Evolutionary conservation across 495 filamentous ascomycete genomes (phyloP), one percentile per base, ranked within the genome.

Genomic region (Cercophora sp.): DNA sequence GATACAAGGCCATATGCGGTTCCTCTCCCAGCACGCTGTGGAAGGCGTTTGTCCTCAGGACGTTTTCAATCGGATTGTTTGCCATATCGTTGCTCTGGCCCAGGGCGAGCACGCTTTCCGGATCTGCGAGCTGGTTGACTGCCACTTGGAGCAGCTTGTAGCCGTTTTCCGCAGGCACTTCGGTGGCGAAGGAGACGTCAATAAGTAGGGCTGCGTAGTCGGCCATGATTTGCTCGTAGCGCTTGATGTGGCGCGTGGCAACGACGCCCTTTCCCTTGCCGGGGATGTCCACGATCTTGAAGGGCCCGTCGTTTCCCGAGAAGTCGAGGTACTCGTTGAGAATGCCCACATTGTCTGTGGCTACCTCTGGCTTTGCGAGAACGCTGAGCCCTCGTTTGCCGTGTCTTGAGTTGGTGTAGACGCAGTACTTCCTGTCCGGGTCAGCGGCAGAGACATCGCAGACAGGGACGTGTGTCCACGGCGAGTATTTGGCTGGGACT

Each of bases 31-130:
- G 16, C 8, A 51, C 51, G 3, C 57, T 69, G 13, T 62, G 47
- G 44, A 74, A 74, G 3, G 64, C 63, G 42, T 74, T 74, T 4
- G 71, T 74, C 37, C 70, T 58, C 41, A 72, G 43, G 3, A 72
- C 52, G 43, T 74, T 67, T 57, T 74, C 70, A 5, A 74, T 31
- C n/a, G 54, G 60, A 35, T 72, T 69, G 11, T 44, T 53, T 0
- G 71, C 67, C 5, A 61, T 15, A 3, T 52, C 43, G 31, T 56
- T 73, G 37, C 62, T 67, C 41, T 59, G 53, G n/a, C 65, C 67
- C 29, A 73, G 51, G 1, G 48, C 40, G 18, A 64, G 48, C 16
- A 73, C 57, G 6, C 52, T 61, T 1, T 57, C 65, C 4, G 67
- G 60, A 15, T 70, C 61, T 8, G 54, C 44, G 11, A 74, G 57